Evolutionary conservation across 208 protist genomes (phyloP).

Genomic region (Crithidia thermophila): DNA sequence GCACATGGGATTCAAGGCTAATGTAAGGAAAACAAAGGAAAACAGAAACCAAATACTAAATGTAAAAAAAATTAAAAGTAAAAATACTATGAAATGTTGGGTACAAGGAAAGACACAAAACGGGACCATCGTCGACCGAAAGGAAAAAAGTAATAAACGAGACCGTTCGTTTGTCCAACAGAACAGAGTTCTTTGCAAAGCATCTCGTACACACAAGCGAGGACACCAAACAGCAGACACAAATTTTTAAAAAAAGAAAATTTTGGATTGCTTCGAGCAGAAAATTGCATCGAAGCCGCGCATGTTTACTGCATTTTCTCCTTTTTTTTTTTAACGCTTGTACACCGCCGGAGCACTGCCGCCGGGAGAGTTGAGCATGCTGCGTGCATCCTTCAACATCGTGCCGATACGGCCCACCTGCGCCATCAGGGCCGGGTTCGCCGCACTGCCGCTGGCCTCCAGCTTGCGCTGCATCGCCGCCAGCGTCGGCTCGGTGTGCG

Average conservation of each 20-base stretch:
- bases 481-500: conserved; percentile 41
- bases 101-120: conserved; percentile 1
- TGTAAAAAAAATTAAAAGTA: neutral
- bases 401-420: conserved; percentile 38
- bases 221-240: too few species aligned
- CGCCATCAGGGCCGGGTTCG: conserved; percentile 27
- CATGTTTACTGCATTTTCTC: neutral
- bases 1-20: too few species aligned
- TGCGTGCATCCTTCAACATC: conserved; percentile 53
- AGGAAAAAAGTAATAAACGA: too few species aligned
- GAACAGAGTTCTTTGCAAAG: too few species aligned
- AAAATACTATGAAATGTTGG: neutral
- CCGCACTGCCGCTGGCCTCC: conserved; percentile 11
- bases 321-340: conserved; percentile 28
- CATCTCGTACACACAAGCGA: too few species aligned
- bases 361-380: conserved; percentile 41
- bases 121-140: neutral
- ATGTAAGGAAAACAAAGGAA: neutral
- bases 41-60: neutral
- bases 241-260: too few species aligned
- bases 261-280: too few species aligned
- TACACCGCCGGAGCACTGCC: conserved; percentile 43
- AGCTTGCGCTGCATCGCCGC: conserved; percentile 31
- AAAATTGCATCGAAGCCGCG: too few species aligned
- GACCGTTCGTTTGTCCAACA: too few species aligned